Conservation (phyloP, 768 basidiomycete genomes). For the Lentinus brumalis region DNA sequence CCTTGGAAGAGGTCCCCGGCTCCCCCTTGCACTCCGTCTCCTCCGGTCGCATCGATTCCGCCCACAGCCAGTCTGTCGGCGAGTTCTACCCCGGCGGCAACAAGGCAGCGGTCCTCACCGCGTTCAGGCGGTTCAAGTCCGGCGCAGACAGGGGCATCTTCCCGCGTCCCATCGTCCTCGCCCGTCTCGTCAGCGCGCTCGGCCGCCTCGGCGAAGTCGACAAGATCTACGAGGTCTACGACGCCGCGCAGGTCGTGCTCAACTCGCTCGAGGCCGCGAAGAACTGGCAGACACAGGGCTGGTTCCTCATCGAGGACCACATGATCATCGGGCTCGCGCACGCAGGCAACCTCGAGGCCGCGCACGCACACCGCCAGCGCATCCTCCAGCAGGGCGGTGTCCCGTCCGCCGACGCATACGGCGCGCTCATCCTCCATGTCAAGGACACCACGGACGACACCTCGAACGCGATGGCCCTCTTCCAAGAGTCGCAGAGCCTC, state of each 20-base stretch:
- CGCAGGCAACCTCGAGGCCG: constrained; percentile 74
- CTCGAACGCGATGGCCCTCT: constrained; percentile 81
- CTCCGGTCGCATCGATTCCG: constrained; percentile 26
- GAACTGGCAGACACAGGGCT: constrained; percentile 54
- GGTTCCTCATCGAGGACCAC: constrained; percentile 81
- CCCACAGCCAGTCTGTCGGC: constrained; percentile 34
- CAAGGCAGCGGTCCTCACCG: constrained; percentile 30
- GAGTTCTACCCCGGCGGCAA: constrained; percentile 25
- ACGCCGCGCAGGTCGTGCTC: constrained; percentile 64
- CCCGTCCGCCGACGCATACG: constrained; percentile 90
- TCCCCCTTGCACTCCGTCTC: constrained; percentile 2
- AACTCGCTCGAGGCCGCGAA: constrained; percentile 44
- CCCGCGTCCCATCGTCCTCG: constrained; percentile 55
- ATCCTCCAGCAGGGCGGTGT: constrained; percentile 76
- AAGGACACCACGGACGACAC: constrained; percentile 98
- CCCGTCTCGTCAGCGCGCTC: constrained; percentile 64
- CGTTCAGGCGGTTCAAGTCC: constrained; percentile 51
- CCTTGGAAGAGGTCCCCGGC: constrained; percentile 8
- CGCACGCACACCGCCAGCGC: constrained; percentile 77
- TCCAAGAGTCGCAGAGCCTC: constrained; percentile 70
- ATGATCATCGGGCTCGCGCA: constrained; percentile 91
- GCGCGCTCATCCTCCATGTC: constrained; percentile 81
- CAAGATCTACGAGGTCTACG: constrained; percentile 68
- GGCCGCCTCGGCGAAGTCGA: constrained; percentile 64
- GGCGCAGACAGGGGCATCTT: constrained; percentile 47